phyloP scores from a whole-genome alignment of 176 grass and related monocot genomes.

The Triticum timopheevii region DNA sequence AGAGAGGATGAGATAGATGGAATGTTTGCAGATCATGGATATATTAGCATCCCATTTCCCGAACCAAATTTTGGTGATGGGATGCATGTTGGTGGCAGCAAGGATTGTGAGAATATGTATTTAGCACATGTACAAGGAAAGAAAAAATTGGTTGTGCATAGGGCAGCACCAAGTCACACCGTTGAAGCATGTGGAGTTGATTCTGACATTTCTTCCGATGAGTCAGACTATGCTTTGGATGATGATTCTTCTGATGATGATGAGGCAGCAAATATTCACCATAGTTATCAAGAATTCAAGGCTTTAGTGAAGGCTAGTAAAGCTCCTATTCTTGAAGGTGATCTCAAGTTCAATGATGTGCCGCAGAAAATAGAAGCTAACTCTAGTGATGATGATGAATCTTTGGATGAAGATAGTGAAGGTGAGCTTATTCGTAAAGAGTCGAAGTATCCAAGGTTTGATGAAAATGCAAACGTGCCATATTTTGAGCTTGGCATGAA shows the following conservation, averaged over 20 bases:
- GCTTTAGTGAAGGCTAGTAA: not conserved
- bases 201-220: not conserved
- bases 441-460: too few species aligned
- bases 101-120: not conserved
- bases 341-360: too few species aligned
- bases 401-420: too few species aligned
- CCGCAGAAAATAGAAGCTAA: too few species aligned
- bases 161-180: not conserved
- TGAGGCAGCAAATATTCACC: not conserved
- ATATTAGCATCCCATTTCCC: not conserved
- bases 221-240: not conserved
- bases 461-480: too few species aligned
- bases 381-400: too few species aligned
- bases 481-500: too few species aligned
- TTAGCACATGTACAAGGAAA: not conserved
- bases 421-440: too few species aligned
- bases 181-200: not conserved
- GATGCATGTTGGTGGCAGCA: not conserved
- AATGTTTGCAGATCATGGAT: not conserved
- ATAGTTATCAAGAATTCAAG: not conserved
- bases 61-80: not conserved
- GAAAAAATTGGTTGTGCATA: not conserved
- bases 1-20: not conserved
- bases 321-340: too few species aligned
- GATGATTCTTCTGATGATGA: not conserved